Percentiles rank a stretch among this genome's conserved stretches.
Conservation (phyloP, 495 filamentous ascomycete species). For the Lophium mytilinum region DNA sequence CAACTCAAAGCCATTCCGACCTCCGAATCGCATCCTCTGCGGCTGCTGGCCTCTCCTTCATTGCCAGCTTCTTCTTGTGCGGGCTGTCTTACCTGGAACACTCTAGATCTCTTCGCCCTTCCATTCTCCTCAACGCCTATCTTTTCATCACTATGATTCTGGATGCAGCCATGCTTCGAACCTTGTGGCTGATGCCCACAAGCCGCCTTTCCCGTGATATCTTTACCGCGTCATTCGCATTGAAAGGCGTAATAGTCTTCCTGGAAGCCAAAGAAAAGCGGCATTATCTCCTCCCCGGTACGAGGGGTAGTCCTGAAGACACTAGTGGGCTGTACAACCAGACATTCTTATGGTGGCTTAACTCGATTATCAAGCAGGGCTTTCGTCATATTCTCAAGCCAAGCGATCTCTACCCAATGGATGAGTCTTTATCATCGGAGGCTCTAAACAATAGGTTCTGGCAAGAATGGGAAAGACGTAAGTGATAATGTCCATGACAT, state of each 20-base stretch:
- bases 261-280: slow-evolving; percentile 50
- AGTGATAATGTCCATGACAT: neutral
- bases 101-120: slow-evolving; percentile 46
- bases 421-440: neutral
- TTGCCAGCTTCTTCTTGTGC: slow-evolving; percentile 36
- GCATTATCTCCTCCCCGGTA: slow-evolving; percentile 38
- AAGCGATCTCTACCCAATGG: slow-evolving; percentile 8
- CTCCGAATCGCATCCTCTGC: slow-evolving; percentile 38
- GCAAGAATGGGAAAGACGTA: neutral
- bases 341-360: slow-evolving; percentile 52
- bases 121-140: slow-evolving; percentile 50
- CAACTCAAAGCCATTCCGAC: slow-evolving; percentile 10
- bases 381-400: slow-evolving; percentile 4
- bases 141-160: slow-evolving; percentile 51
- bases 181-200: slow-evolving; percentile 46
- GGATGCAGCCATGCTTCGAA: slow-evolving; percentile 46
- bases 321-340: slow-evolving; percentile 45
- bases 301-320: slow-evolving; percentile 50
- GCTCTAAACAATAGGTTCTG: neutral
- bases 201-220: slow-evolving; percentile 31
- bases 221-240: slow-evolving; percentile 37
- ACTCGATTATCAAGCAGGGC: slow-evolving; percentile 38
- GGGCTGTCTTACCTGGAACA: slow-evolving; percentile 51
- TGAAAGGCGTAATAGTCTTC: slow-evolving; percentile 42
- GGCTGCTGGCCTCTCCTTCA: slow-evolving; percentile 38